A percentile compares a stretch with the other conserved stretches of the same genome.
Evolutionary conservation across 1,284 basidiomycete species (phyloP).

Genomic region (Pascua guehoae): DNA sequence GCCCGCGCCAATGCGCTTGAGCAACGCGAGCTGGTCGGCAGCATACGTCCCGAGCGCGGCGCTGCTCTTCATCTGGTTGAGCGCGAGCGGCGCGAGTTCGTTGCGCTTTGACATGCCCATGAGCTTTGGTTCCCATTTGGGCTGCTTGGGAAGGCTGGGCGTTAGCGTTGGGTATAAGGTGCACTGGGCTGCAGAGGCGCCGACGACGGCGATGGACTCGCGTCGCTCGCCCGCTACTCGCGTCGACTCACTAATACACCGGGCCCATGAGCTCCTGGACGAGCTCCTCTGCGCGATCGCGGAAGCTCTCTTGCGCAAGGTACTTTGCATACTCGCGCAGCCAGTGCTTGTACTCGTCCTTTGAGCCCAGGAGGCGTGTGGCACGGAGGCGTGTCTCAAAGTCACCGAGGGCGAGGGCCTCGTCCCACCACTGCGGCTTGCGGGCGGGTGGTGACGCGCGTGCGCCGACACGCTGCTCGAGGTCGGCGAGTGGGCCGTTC

Average conservation of each 20-base stretch:
- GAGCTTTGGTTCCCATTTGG: conserved; percentile 11
- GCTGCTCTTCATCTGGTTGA: conserved; percentile 7
- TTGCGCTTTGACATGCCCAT: conserved; percentile 12
- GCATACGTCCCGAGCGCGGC: conserved; percentile 10
- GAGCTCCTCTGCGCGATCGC: conserved; percentile 79
- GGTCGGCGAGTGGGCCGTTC: conserved; percentile 20
- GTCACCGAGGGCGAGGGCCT: conserved; percentile 75
- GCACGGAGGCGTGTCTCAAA: conserved; percentile 74
- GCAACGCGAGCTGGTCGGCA: conserved; percentile 4
- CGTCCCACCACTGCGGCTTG: conserved; percentile 66
- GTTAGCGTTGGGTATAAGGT: conserved; percentile 4
- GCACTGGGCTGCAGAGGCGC: too few relatives aligned
- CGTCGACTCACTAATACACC: conserved; percentile 73
- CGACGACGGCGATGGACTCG: neutral
- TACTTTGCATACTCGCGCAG: conserved; percentile 72
- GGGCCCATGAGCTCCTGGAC: conserved; percentile 82
- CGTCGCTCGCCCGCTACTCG: too few relatives aligned
- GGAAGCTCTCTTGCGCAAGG: conserved; percentile 79
- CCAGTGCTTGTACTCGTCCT: conserved; percentile 73
- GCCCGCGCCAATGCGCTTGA: conserved; percentile 11
- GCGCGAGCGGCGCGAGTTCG: conserved; percentile 15
- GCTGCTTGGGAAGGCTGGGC: neutral
- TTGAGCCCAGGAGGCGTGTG: conserved; percentile 68
- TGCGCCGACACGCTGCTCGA: conserved; percentile 25
- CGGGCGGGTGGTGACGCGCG: neutral